phyloP scores from a whole-genome alignment of 73 alveolate genomes.

The Paramecium biaurelia region DNA sequence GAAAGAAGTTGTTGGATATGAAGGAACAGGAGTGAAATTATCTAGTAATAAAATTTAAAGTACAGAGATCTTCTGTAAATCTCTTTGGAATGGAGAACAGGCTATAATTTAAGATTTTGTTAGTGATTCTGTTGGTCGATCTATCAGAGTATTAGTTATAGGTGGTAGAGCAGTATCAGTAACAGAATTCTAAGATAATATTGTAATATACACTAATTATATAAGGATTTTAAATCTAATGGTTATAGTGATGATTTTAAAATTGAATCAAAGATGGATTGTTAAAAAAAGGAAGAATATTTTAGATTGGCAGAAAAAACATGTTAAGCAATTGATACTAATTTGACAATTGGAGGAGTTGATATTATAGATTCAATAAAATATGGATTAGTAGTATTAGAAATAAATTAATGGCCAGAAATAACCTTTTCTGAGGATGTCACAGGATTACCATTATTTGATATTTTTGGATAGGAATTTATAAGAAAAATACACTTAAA shows the following conservation, averaged over 20 bases:
- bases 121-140: not conserved
- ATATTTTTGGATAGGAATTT: not conserved
- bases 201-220: not conserved
- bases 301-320: not conserved
- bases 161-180: conserved; percentile 30
- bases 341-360: not conserved
- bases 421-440: not conserved
- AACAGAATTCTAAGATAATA: not conserved
- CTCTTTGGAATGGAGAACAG: not conserved
- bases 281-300: not conserved
- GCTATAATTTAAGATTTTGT: not conserved
- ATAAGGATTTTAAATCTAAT: conserved; percentile 28
- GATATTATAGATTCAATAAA: not conserved
- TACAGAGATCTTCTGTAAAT: not conserved
- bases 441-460: not conserved
- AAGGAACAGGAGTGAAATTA: not conserved
- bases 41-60: not conserved
- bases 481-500: not conserved
- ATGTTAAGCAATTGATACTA: not conserved
- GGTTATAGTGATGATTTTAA: conserved; percentile 3
- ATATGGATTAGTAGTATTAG: not conserved
- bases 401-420: conserved; percentile 41
- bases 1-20: conserved; percentile 14
- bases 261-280: not conserved
- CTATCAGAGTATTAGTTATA: conserved; percentile 5